Base-by-base conservation (phyloP, 164 flowering plant genomes). In the Amborella trichopoda region DNA sequence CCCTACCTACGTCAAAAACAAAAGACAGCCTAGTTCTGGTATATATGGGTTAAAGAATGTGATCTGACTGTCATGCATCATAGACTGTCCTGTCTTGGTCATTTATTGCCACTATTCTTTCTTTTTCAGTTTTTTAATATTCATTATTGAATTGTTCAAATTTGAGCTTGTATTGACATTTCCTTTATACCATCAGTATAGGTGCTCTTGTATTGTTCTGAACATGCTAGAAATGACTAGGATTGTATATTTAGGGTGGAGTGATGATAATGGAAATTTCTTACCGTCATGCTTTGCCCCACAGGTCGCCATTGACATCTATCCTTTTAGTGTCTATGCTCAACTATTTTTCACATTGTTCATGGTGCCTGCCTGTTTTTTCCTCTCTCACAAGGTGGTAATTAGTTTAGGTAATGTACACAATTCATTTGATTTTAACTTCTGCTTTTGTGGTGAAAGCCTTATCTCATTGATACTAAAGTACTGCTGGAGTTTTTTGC, bases 241-340 rank as follows among this genome's bases (percentile, higher is more conserved):
- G 23, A 4, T 19, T 27, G 16, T 17, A 21, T 30, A 22, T 22
- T 18, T 16, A 24, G 24, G 25, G 16, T 17, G 5, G 21, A 26
- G 5, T 17, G 23, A 26, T 18, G 26, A 23, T 23, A 11, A 4
- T 40, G 4, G 26, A 25, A 44, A 24, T 26, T 24, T 4, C 5
- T 23, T 24, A 4, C 19, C 24, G 10, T 17, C 18, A 3, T 43
- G 3, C 37, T 19, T n/a, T 21, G 6, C 16, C 21, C n/a, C 43
- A 48, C 61, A 56, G 61, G 54, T 56, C 43, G 36, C 61, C 3
- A 26, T 56, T 33, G 54, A 56, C 20, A 43, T 56, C 41, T 49
- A 30, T 44, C 61, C 61, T 32, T 49, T 9, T 21, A 34, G 61
- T 26, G 44, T 56, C 26, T 56, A 56, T 43, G 48, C 54, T 18